Evolutionary conservation across 1,284 basidiomycete species (phyloP).

Genomic region (Meripilus lineatus): DNA sequence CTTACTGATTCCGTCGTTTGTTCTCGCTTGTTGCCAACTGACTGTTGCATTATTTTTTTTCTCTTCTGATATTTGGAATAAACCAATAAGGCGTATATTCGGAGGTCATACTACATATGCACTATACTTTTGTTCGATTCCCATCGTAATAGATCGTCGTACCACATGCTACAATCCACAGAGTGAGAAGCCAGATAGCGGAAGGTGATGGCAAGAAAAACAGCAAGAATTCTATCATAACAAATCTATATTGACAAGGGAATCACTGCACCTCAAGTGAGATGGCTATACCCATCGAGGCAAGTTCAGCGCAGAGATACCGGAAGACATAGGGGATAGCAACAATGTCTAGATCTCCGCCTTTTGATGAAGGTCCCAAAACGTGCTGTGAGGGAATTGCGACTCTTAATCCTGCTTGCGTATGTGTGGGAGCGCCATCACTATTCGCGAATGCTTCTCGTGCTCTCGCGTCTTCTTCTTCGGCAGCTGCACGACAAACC

Average conservation of each 20-base stretch:
- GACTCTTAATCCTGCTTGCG: constrained; percentile 50
- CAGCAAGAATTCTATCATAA: not conserved
- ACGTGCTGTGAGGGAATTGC: constrained; percentile 63
- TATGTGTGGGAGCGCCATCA: constrained; percentile 24
- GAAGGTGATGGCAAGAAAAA: not conserved
- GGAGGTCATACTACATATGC: too few relatives aligned
- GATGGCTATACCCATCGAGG: constrained; percentile 83
- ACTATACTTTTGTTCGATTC: constrained; percentile 2
- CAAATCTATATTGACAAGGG: not conserved
- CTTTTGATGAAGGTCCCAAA: constrained; percentile 52
- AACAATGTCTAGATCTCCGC: constrained; percentile 85
- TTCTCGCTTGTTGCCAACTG: too few relatives aligned
- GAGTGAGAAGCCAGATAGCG: not conserved
- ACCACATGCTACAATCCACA: constrained; percentile 1
- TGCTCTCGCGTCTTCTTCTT: constrained; percentile 54
- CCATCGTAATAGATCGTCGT: constrained; percentile 2
- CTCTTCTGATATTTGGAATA: too few relatives aligned
- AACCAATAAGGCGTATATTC: too few relatives aligned
- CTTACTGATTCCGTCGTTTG: too few relatives aligned
- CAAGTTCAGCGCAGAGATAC: constrained; percentile 82
- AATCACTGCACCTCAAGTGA: constrained; percentile 54
- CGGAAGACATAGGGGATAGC: constrained; percentile 96
- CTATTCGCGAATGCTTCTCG: constrained; percentile 48
- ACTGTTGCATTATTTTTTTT: too few relatives aligned
- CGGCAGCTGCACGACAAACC: constrained; percentile 73